Evolutionary conservation across 2,329 filamentous ascomycete species (phyloP).

Genomic region (Xylaria sp.): DNA sequence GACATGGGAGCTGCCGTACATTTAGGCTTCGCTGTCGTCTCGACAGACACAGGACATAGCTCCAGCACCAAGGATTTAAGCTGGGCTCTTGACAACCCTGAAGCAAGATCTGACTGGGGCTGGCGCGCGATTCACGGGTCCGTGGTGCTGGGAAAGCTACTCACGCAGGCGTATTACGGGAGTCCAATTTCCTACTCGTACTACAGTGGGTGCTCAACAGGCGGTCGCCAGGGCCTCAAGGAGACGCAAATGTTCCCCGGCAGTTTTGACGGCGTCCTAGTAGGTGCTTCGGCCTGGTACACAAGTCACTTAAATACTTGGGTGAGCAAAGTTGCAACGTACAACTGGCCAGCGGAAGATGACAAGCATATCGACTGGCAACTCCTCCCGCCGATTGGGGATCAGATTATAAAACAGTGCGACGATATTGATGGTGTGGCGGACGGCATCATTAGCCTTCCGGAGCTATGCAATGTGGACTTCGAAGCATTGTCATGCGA

Average conservation of each 20-base stretch:
- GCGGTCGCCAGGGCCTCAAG: constrained; percentile 66
- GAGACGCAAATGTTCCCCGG: constrained; percentile 62
- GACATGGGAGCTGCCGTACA: constrained; percentile 48
- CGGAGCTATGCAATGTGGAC: constrained; percentile 57
- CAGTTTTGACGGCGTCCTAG: constrained; percentile 67
- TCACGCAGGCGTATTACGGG: constrained; percentile 61
- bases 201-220: constrained; percentile 67
- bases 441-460: constrained; percentile 61
- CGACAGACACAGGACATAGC: constrained; percentile 58
- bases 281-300: constrained; percentile 63
- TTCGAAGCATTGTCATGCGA: constrained; percentile 55
- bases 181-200: constrained; percentile 58
- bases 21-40: constrained; percentile 55
- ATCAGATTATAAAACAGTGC: constrained; percentile 60
- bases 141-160: constrained; percentile 57
- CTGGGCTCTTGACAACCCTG: constrained; percentile 55
- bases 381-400: constrained; percentile 51
- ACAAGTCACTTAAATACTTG: constrained; percentile 57
- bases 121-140: constrained; percentile 59
- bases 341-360: constrained; percentile 58
- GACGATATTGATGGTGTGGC: constrained; percentile 60
- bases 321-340: constrained; percentile 56
- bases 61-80: constrained; percentile 46
- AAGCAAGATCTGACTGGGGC: constrained; percentile 52
- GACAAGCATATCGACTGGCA: constrained; percentile 61